phyloP scores from a whole-genome alignment of 495 filamentous ascomycete genomes.

The Neurospora sp. region DNA sequence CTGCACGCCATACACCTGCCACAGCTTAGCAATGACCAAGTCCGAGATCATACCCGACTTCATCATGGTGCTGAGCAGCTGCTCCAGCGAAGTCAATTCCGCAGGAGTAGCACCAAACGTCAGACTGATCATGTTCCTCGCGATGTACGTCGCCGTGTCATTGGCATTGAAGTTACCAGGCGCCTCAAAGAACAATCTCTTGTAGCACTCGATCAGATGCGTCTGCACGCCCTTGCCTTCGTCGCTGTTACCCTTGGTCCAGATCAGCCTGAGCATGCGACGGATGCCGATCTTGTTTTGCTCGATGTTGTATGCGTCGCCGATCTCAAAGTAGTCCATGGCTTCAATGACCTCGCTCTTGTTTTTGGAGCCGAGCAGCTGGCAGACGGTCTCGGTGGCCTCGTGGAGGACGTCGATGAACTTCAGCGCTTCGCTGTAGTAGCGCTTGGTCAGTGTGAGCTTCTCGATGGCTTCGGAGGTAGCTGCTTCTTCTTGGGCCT shows the following conservation, averaged over 20 bases:
- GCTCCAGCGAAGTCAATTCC: constrained; percentile 89
- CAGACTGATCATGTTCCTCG: constrained; percentile 96
- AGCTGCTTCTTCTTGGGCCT: constrained; percentile 58
- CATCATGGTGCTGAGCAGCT: constrained; percentile 95
- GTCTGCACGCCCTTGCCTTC: constrained; percentile 97
- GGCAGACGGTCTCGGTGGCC: constrained; percentile 65
- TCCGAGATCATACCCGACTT: constrained; percentile 79
- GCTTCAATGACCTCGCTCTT: constrained; percentile 97
- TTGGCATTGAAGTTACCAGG: constrained; percentile 78
- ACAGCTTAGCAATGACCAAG: constrained; percentile 79
- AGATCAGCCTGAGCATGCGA: constrained; percentile 91
- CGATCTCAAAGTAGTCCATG: constrained; percentile 95
- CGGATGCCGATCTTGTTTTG: constrained; percentile 83
- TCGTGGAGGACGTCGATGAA: constrained; percentile 92
- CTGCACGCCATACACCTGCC: constrained; percentile 94
- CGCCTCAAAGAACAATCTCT: constrained; percentile 87
- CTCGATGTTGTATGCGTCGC: constrained; percentile 91
- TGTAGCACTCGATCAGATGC: constrained; percentile 96
- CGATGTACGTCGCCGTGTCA: constrained; percentile 91
- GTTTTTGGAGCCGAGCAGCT: constrained; percentile 84
- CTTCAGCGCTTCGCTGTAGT: constrained; percentile 81
- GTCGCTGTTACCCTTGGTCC: constrained; percentile 98
- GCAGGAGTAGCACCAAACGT: constrained; percentile 92
- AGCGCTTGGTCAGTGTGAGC: constrained; percentile 76
- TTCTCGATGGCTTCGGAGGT: constrained; percentile 72